A percentile compares a stretch with the other conserved stretches of the same genome.
phyloP scores from a whole-genome alignment of 1,284 basidiomycete species.

The Thelephora terrestris region DNA sequence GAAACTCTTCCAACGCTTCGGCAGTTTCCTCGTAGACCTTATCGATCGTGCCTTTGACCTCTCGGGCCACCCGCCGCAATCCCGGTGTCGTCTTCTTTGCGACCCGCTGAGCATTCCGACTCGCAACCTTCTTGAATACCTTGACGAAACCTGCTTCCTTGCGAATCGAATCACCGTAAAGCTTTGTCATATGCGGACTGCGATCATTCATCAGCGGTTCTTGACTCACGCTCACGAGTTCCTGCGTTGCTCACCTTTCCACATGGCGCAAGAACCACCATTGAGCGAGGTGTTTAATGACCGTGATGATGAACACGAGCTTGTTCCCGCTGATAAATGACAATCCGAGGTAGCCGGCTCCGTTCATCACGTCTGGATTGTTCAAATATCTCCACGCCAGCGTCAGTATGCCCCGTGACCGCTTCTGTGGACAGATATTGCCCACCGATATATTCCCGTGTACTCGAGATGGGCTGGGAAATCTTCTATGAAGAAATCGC shows the following conservation, averaged over 20 bases:
- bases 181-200: constrained; percentile 93
- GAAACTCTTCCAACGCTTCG: constrained; percentile 85
- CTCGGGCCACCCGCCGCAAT: constrained; percentile 71
- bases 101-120: constrained; percentile 65
- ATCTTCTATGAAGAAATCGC: constrained; percentile 95
- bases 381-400: constrained; percentile 64
- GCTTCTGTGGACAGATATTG: not conserved
- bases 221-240: constrained; percentile 2
- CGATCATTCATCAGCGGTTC: constrained; percentile 3
- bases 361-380: constrained; percentile 94
- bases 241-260: constrained; percentile 58
- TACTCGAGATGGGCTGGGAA: constrained; percentile 89
- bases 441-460: constrained; percentile 88
- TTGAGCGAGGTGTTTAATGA: constrained; percentile 76
- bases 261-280: constrained; percentile 89
- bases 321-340: constrained; percentile 86
- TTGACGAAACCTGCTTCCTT: constrained; percentile 96
- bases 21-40: constrained; percentile 92
- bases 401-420: not conserved
- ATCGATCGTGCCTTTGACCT: constrained; percentile 89
- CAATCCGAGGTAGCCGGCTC: constrained; percentile 91
- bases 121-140: constrained; percentile 87
- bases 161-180: constrained; percentile 88
- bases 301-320: constrained; percentile 76
- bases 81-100: constrained; percentile 66